These are phyloP conservation scores for Drechmeria coniospora DNA, from an alignment of 2,329 filamentous ascomycete species.

Conservation along the genomic window DNA sequence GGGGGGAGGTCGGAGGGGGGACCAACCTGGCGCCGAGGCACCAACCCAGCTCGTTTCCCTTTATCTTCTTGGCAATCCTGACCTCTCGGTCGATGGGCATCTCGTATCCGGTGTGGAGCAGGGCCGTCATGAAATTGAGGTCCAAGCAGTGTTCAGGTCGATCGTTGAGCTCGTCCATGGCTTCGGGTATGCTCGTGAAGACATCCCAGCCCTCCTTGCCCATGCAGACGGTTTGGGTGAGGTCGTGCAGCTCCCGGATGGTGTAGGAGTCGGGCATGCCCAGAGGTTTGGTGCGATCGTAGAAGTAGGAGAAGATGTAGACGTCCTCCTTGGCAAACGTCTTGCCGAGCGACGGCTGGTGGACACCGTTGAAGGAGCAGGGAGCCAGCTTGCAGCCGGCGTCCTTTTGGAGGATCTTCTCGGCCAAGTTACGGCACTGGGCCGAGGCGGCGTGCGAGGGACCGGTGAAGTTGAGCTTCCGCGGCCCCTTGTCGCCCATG, in stretches of 20 bases:
- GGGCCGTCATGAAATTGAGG: slow-evolving; percentile 86
- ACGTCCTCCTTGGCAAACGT: slow-evolving; percentile 86
- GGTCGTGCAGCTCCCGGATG: slow-evolving; percentile 72
- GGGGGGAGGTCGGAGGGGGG: neutral
- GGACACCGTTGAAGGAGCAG: slow-evolving; percentile 97
- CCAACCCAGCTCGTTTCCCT: slow-evolving; percentile 93
- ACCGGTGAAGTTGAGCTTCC: slow-evolving; percentile 76
- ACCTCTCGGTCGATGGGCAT: slow-evolving; percentile 96
- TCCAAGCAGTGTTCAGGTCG: slow-evolving; percentile 89
- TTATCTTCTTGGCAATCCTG: slow-evolving; percentile 97
- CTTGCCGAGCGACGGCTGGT: slow-evolving; percentile 83
- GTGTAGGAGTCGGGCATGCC: slow-evolving; percentile 99
- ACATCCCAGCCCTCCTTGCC: slow-evolving; percentile 65
- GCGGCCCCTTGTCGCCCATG: slow-evolving; percentile 42
- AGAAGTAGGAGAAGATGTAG: slow-evolving; percentile 97
- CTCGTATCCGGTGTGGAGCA: slow-evolving; percentile 91
- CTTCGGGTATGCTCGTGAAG: slow-evolving; percentile 62
- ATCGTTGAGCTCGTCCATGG: slow-evolving; percentile 62
- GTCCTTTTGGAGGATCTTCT: slow-evolving; percentile 84
- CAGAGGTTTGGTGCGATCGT: slow-evolving; percentile 80
- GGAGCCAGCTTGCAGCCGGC: slow-evolving; percentile 65
- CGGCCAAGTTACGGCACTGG: slow-evolving; percentile 79
- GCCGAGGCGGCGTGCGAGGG: slow-evolving; percentile 60
- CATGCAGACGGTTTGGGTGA: slow-evolving; percentile 71
- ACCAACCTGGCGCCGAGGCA: slow-evolving; percentile 87